phyloP scores from a whole-genome alignment of 2,329 filamentous ascomycete species.

The Metarhizium anisopliae region DNA sequence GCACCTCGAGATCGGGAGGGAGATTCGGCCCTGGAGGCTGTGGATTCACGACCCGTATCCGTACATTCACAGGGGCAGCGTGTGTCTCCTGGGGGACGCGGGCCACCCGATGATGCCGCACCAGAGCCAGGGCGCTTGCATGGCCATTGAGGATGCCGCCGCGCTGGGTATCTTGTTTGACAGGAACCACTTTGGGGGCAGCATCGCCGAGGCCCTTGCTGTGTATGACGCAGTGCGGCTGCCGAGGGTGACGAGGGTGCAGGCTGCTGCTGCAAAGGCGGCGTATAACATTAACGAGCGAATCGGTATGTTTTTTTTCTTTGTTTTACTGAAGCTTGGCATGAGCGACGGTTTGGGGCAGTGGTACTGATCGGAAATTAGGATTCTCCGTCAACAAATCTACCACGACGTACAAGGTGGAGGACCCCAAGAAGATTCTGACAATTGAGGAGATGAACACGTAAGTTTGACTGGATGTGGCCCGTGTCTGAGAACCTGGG shows the following conservation, averaged over 20 bases:
- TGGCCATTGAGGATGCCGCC: conserved; percentile 56
- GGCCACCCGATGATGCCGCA: conserved; percentile 60
- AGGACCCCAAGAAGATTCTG: conserved; percentile 50
- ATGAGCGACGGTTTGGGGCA: too few relatives aligned
- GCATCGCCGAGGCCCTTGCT: conserved; percentile 36
- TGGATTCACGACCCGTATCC: conserved; percentile 54
- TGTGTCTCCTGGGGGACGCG: conserved; percentile 58
- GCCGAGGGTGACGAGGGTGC: conserved; percentile 46
- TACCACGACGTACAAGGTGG: conserved; percentile 49
- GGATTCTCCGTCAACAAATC: conserved; percentile 55
- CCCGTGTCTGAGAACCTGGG: not conserved
- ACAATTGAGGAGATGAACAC: conserved; percentile 64
- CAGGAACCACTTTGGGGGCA: conserved; percentile 33
- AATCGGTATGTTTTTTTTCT: conserved; percentile 34
- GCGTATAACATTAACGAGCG: conserved; percentile 54
- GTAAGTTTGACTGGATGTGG: conserved; percentile 27
- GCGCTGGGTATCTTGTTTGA: conserved; percentile 54
- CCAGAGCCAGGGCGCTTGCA: conserved; percentile 57
- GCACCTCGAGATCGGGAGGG: conserved; percentile 50
- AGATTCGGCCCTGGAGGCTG: conserved; percentile 57
- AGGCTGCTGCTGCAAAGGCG: conserved; percentile 47
- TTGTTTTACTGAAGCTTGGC: not conserved
- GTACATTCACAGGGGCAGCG: conserved; percentile 40
- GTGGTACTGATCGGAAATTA: conserved; percentile 6
- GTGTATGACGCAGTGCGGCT: conserved; percentile 45